Percentiles rank a stretch among this genome's conserved stretches.
phyloP scores from a whole-genome alignment of 441 rosid genomes.

The Adansonia grandidieri region DNA sequence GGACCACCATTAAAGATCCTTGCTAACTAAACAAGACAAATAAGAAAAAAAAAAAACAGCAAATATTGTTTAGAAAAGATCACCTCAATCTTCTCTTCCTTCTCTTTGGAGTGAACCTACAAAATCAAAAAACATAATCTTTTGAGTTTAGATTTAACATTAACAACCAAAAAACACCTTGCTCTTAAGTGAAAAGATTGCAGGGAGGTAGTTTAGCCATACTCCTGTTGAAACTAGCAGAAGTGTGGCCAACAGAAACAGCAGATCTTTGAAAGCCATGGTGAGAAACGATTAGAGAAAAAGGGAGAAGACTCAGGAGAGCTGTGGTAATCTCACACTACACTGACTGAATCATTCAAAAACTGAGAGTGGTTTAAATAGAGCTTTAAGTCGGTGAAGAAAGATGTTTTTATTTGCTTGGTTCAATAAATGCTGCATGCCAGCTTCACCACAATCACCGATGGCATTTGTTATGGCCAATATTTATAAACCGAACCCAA shows the following conservation, averaged over 20 bases:
- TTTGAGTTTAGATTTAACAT: background rate
- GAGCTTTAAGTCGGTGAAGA: background rate
- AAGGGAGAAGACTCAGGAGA: too few species aligned
- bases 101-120: slow-evolving; percentile 41
- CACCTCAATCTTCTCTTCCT: slow-evolving; percentile 36
- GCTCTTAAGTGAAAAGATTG: background rate
- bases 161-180: background rate
- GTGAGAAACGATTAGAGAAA: background rate
- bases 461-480: too few species aligned
- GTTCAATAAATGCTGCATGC: background rate
- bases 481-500: too few species aligned
- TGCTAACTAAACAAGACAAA: background rate
- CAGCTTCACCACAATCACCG: too few species aligned
- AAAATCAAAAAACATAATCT: slow-evolving; percentile 7
- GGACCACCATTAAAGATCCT: background rate
- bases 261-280: slow-evolving; percentile 39
- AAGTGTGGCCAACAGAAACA: slow-evolving; percentile 29
- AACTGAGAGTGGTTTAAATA: slow-evolving; percentile 20
- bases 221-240: slow-evolving; percentile 18
- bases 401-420: background rate
- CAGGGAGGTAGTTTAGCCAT: background rate
- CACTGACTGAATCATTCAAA: background rate
- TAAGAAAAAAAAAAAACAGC: background rate
- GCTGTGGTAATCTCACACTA: too few species aligned
- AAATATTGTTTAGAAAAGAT: background rate